Conservation (phyloP, 768 basidiomycete genomes). For the Sporobolomyces phaffii region DNA sequence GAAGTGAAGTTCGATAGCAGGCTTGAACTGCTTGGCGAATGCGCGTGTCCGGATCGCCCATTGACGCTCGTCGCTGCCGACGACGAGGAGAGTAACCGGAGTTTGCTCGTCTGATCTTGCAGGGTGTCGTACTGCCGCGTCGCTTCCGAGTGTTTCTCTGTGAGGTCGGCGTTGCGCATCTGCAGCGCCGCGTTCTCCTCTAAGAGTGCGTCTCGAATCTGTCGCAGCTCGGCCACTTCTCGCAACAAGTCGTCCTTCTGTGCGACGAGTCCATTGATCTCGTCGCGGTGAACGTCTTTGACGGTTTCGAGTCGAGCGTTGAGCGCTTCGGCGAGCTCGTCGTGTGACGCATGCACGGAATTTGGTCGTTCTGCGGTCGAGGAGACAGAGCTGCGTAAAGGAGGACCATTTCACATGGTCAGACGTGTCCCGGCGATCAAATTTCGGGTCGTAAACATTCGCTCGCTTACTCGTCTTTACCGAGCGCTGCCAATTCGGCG, state of each 20-base stretch:
- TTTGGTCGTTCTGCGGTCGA: slow-evolving; percentile 8
- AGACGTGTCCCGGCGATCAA: no score
- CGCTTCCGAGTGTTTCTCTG: slow-evolving; percentile 77
- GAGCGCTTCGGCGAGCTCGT: slow-evolving; percentile 58
- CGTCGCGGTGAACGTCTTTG: slow-evolving; percentile 78
- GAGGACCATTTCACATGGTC: not conserved
- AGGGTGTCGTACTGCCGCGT: slow-evolving; percentile 63
- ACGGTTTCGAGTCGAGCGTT: slow-evolving; percentile 78
- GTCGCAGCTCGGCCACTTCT: slow-evolving; percentile 80
- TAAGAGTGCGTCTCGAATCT: slow-evolving; percentile 73
- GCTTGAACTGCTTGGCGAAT: slow-evolving; percentile 35
- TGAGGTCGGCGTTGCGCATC: slow-evolving; percentile 84
- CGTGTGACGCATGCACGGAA: slow-evolving; percentile 7
- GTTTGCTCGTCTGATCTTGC: slow-evolving; percentile 43
- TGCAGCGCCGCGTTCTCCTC: slow-evolving; percentile 89
- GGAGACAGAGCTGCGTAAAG: slow-evolving; percentile 8
- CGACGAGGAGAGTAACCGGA: slow-evolving; percentile 19
- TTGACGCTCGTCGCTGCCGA: not conserved
- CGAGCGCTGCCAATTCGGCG: slow-evolving; percentile 73
- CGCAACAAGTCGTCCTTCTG: slow-evolving; percentile 70
- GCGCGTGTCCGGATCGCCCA: slow-evolving; percentile 41
- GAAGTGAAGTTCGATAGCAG: slow-evolving; percentile 5
- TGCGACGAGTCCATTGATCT: slow-evolving; percentile 73
- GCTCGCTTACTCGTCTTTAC: slow-evolving; percentile 57
- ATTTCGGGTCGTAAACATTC: no score